These are phyloP conservation scores for Micractinium sp. DNA, from an alignment of 139 green algal species.

Conservation along the genomic window DNA sequence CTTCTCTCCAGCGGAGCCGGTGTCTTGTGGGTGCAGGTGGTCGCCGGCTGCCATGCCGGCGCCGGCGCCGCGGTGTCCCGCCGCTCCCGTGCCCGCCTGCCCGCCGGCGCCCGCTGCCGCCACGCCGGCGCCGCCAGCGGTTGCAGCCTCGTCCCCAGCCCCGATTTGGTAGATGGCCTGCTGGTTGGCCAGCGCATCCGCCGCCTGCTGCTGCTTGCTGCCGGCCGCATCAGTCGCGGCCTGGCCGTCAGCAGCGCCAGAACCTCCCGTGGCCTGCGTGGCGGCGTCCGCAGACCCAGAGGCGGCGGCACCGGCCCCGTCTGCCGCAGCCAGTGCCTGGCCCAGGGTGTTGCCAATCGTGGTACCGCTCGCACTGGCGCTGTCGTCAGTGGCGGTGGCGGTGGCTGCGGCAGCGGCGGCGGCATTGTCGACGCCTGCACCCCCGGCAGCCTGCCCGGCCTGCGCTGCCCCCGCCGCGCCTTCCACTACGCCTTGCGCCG, in stretches of 20 bases:
- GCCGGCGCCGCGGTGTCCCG: background rate
- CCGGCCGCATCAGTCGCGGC: background rate
- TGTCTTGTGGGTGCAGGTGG: background rate
- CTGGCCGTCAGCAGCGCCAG: background rate
- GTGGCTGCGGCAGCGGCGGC: background rate
- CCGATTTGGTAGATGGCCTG: background rate
- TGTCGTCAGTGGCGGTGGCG: no score
- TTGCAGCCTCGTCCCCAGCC: background rate
- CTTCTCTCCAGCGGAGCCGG: background rate
- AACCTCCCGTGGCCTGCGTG: no score
- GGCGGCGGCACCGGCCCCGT: background rate
- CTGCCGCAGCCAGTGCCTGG: background rate
- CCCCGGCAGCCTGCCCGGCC: background rate
- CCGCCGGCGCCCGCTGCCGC: background rate
- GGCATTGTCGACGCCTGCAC: background rate
- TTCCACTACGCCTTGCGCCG: background rate
- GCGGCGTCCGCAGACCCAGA: no score
- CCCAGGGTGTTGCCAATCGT: background rate
- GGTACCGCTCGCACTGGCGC: background rate
- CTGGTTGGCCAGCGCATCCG: slow-evolving; percentile 26
- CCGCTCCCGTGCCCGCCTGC: background rate
- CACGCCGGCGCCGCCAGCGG: background rate
- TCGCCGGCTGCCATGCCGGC: background rate
- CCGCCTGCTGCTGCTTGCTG: background rate
- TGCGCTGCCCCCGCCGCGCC: background rate